Evolutionary conservation across 2,329 filamentous ascomycete species (phyloP), one percentile per base, ranked within the genome.

Genomic region (Teratosphaeria gauchensis): DNA sequence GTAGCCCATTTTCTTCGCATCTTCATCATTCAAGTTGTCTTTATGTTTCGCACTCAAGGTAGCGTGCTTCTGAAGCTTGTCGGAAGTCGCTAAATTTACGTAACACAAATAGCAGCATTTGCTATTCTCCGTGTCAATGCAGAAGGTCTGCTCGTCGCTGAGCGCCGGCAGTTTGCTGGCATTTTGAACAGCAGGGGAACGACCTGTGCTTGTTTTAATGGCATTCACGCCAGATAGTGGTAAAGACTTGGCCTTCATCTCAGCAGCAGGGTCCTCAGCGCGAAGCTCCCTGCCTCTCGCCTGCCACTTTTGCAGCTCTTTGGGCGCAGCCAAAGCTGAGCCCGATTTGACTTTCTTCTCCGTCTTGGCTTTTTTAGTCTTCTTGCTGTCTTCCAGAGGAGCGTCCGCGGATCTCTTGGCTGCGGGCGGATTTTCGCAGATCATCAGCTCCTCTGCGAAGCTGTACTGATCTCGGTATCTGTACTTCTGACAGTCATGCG

Each of bases 21-120:
- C 74, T 14, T 79, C 76, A 57, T 83, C 78, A 59, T 80, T 74
- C 42, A 84, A 68, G 56, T 84, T 84, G 31, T 76, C 73, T 11
- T 78, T 77, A 65, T 87, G 84, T 31, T 83, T 73, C 57, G 82
- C 75, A 63, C 82, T 84, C 24, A 81, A 75, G 6, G 79, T 77
- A 65, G 86, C 83, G 68, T 88, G 85, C 60, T 78, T 77, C 62
- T 82, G 80, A 48, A 84, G 48, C 7, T 51, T 56, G n/a, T 61
- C 61, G 6, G 14, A n/a, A 11, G 56, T 38, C n/a, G 53, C 31
- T 48, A 67, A 55, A 19, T 63, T 28, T 8, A 58, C 59, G 64
- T 56, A 30, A 61, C 68, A 71, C 14, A 71, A 61, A 31, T 63
- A 64, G 61, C 68, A 71, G 55, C 59, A 64, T 35, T 56, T 62